Evolutionary conservation across 768 basidiomycete genomes (phyloP).

Genomic region (Hypholoma fasciculare): DNA sequence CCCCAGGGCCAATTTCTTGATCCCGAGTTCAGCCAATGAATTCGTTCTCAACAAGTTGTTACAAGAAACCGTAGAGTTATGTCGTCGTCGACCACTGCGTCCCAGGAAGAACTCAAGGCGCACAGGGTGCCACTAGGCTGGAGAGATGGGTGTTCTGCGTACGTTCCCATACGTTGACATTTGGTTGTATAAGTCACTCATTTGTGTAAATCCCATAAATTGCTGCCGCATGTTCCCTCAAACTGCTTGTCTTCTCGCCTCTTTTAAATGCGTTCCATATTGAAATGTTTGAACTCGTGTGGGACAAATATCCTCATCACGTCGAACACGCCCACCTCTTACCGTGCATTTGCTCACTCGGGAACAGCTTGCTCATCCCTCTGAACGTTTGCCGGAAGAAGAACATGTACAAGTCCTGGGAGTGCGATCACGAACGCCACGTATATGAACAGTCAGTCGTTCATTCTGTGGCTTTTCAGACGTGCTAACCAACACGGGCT

Average conservation of each 20-base stretch:
- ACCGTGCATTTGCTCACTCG: background rate
- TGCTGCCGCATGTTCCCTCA: background rate
- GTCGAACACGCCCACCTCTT: background rate
- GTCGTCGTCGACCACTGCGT: slow-evolving; percentile 77
- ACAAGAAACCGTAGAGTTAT: slow-evolving; percentile 32
- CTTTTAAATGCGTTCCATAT: too few species aligned
- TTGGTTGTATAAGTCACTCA: background rate
- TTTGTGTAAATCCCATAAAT: background rate
- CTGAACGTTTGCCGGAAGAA: slow-evolving; percentile 85
- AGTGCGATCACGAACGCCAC: slow-evolving; percentile 88
- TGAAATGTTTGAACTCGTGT: too few species aligned
- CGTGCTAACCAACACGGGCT: too few species aligned
- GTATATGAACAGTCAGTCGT: slow-evolving; percentile 79
- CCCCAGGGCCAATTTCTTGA: background rate
- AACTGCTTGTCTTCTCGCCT: background rate
- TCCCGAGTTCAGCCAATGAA: slow-evolving; percentile 16
- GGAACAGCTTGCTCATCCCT: slow-evolving; percentile 74
- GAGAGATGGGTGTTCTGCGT: slow-evolving; percentile 93
- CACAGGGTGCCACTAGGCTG: slow-evolving; percentile 76
- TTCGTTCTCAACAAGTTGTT: background rate
- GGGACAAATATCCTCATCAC: too few species aligned
- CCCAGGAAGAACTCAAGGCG: slow-evolving; percentile 79
- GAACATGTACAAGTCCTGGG: slow-evolving; percentile 84
- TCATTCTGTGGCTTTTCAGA: background rate
- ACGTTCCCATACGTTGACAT: slow-evolving; percentile 32